phyloP scores from a whole-genome alignment of 2,329 filamentous ascomycete species.

The Fusarium goolgardi region DNA sequence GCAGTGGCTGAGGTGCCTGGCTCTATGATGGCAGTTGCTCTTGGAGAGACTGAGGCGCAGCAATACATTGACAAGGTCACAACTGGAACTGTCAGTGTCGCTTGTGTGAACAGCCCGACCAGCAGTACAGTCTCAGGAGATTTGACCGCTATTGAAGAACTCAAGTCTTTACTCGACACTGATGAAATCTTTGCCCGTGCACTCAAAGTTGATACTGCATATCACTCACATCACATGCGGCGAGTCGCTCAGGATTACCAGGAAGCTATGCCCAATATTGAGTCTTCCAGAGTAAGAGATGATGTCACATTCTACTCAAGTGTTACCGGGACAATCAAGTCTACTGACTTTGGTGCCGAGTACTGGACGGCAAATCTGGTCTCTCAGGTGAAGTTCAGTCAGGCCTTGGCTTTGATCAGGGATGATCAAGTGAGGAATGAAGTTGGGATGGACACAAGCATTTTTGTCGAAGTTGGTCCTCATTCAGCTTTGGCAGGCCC shows the following conservation, averaged over 20 bases:
- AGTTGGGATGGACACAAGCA: neutral
- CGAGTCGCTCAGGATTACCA: neutral
- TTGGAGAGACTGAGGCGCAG: constrained; percentile 5
- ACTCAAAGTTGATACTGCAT: constrained; percentile 10
- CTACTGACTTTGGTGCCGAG: neutral
- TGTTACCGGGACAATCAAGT: neutral
- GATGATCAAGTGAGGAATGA: neutral
- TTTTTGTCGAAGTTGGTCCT: constrained; percentile 4
- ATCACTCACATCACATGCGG: constrained; percentile 13
- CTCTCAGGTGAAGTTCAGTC: constrained; percentile 9
- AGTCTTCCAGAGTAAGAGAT: neutral
- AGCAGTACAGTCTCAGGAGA: constrained; percentile 13
- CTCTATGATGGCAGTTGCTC: constrained; percentile 9
- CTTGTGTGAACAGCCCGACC: constrained; percentile 5
- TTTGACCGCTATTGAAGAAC: neutral
- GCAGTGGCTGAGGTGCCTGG: neutral
- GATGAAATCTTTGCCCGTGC: constrained; percentile 5
- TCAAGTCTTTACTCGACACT: constrained; percentile 2
- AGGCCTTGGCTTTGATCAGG: neutral
- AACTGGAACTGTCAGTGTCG: neutral
- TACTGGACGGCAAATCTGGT: constrained; percentile 2
- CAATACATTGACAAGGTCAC: constrained; percentile 1
- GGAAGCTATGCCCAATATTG: neutral
- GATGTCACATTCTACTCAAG: constrained; percentile 5
- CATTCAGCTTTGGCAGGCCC: constrained; percentile 8